A percentile compares a stretch with the other conserved stretches of the same genome.
phyloP scores from a whole-genome alignment of 805 yeast genomes.

The Ogataea philodendri region DNA sequence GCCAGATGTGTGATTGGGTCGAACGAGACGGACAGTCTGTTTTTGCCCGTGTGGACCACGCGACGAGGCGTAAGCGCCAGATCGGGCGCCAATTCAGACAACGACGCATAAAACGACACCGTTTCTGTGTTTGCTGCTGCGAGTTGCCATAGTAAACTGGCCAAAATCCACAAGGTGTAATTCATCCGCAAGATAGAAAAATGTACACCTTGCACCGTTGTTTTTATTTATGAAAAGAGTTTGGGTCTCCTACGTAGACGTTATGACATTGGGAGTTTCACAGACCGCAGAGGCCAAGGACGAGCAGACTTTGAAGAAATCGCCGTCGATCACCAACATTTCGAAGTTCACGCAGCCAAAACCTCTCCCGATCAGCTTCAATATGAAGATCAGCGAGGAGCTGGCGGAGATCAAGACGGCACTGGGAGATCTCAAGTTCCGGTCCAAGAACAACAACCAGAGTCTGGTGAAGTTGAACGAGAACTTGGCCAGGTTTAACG shows the following conservation, averaged over 20 bases:
- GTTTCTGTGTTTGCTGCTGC: constrained; percentile 26
- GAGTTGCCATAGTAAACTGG: neutral
- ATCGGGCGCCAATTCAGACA: neutral
- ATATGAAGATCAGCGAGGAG: constrained; percentile 24
- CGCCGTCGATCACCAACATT: constrained; percentile 23
- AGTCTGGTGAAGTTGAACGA: constrained; percentile 23
- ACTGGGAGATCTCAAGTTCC: constrained; percentile 21
- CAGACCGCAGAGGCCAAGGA: constrained; percentile 5
- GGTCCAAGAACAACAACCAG: constrained; percentile 22
- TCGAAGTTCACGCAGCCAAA: constrained; percentile 22
- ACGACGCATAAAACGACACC: constrained; percentile 8
- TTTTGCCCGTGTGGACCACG: constrained; percentile 5
- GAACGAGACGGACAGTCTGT: constrained; percentile 11
- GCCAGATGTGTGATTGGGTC: constrained; percentile 10
- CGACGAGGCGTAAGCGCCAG: neutral
- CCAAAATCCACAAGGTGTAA: constrained; percentile 1
- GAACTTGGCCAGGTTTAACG: constrained; percentile 21
- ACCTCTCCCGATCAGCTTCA: constrained; percentile 24
- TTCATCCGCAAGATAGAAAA: constrained; percentile 3
- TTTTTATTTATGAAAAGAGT: constrained; percentile 14
- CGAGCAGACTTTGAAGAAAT: constrained; percentile 16
- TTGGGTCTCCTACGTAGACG: constrained; percentile 11
- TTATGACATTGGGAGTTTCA: constrained; percentile 10
- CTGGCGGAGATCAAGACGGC: constrained; percentile 18
- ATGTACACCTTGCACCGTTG: constrained; percentile 13